phyloP scores from a whole-genome alignment of 768 basidiomycete species.

The Tulasnella sp. region DNA sequence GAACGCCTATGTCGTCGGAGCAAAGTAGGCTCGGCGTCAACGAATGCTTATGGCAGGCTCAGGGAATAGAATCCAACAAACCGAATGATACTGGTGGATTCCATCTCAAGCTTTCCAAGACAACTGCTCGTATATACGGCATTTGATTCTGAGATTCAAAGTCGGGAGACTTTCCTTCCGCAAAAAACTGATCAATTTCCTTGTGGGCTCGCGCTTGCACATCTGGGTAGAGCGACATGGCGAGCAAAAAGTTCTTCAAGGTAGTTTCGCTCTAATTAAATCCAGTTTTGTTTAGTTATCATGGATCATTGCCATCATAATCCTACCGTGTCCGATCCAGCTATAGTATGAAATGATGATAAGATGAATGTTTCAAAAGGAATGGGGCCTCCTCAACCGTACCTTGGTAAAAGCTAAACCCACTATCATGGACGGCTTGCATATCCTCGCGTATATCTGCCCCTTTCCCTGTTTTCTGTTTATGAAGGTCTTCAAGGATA shows the following conservation, averaged over 20 bases:
- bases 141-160: neutral
- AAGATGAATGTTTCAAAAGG: neutral
- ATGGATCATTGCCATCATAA: neutral
- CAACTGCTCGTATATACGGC: neutral
- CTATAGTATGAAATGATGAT: neutral
- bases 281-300: neutral
- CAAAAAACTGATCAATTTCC: neutral
- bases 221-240: neutral
- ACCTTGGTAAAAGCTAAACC: neutral
- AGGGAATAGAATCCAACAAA: neutral
- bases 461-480: neutral
- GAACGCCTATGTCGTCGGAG: neutral
- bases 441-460: neutral
- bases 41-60: neutral
- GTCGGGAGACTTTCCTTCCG: neutral
- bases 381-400: neutral
- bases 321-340: neutral
- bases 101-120: neutral
- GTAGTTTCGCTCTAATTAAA: neutral
- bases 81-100: neutral
- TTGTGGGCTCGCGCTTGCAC: neutral
- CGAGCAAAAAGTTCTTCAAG: neutral
- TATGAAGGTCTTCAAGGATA: neutral
- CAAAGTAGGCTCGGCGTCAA: neutral
- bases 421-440: conserved; percentile 6